A percentile compares a stretch with the other conserved stretches of the same genome.
Evolutionary conservation across 164 flowering plant species (phyloP).

Genomic region (Umbilicus rupestris): DNA sequence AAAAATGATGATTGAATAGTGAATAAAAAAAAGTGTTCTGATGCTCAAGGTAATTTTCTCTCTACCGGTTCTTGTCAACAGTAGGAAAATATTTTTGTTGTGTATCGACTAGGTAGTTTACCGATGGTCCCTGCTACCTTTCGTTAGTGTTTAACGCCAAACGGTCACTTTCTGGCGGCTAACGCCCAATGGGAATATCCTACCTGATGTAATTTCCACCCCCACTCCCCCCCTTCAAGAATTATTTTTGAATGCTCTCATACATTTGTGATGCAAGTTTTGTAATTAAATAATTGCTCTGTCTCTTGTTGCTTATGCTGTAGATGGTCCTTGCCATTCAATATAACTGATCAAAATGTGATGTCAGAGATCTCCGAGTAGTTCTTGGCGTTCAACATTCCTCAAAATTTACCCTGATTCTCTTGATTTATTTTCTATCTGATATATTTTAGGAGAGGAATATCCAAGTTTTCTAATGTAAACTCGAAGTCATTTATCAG

Average conservation of each 20-base stretch:
- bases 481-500: constrained; percentile 11
- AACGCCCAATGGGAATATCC: not conserved
- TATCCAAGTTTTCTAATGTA: constrained; percentile 6
- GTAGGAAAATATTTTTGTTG: not conserved
- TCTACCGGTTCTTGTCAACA: not conserved
- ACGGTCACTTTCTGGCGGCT: not conserved
- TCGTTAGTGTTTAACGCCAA: not conserved
- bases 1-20: not conserved
- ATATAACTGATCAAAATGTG: too few species aligned
- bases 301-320: too few species aligned
- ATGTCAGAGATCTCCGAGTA: too few species aligned
- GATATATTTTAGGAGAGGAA: not conserved
- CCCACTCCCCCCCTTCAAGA: too few species aligned
- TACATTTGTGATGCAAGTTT: not conserved
- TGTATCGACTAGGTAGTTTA: not conserved
- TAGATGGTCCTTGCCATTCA: too few species aligned
- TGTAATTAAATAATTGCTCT: too few species aligned
- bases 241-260: not conserved
- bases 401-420: too few species aligned
- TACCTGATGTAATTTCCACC: not conserved
- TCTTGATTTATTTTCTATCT: not conserved
- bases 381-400: too few species aligned
- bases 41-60: not conserved
- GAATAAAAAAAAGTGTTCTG: not conserved
- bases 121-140: not conserved